Conservation (phyloP, 345 rosid genomes). For the Erysimum cheiranthoides region DNA sequence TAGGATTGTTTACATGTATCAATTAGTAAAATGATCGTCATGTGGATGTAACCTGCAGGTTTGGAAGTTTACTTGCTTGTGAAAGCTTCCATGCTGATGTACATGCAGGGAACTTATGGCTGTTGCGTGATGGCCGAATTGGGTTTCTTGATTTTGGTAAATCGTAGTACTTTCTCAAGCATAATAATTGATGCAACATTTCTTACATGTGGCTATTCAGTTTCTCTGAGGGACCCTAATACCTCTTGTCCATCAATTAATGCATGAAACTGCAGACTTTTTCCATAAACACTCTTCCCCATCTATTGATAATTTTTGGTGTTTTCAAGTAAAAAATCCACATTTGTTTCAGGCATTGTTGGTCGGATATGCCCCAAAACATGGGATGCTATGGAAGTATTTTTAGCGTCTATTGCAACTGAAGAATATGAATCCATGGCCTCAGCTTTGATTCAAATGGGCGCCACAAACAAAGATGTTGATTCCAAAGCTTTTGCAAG, state of each 20-base stretch:
- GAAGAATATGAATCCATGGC: slow-evolving; percentile 95
- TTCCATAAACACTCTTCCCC: background rate
- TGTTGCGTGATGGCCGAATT: slow-evolving; percentile 92
- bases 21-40: slow-evolving; percentile 16
- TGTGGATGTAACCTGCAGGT: slow-evolving; percentile 56
- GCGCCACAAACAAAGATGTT: slow-evolving; percentile 88
- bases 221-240: background rate
- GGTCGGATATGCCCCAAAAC: slow-evolving; percentile 98
- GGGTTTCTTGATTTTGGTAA: slow-evolving; percentile 98
- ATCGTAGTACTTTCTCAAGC: slow-evolving; percentile 33
- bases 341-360: slow-evolving; percentile 73
- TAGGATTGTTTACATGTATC: background rate
- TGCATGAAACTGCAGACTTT: background rate
- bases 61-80: slow-evolving; percentile 96
- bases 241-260: background rate
- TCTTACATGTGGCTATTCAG: slow-evolving; percentile 19
- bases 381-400: slow-evolving; percentile 94
- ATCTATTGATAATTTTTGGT: slow-evolving; percentile 25
- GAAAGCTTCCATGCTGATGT: slow-evolving; percentile 99
- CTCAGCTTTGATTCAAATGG: slow-evolving; percentile 93
- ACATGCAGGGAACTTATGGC: slow-evolving; percentile 96
- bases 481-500: slow-evolving; percentile 82
- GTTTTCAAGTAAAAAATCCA: slow-evolving; percentile 24
- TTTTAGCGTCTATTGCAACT: slow-evolving; percentile 78
- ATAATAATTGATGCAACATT: slow-evolving; percentile 12